phyloP scores from a whole-genome alignment of 306 rosid species.

The Neltuma alba region DNA sequence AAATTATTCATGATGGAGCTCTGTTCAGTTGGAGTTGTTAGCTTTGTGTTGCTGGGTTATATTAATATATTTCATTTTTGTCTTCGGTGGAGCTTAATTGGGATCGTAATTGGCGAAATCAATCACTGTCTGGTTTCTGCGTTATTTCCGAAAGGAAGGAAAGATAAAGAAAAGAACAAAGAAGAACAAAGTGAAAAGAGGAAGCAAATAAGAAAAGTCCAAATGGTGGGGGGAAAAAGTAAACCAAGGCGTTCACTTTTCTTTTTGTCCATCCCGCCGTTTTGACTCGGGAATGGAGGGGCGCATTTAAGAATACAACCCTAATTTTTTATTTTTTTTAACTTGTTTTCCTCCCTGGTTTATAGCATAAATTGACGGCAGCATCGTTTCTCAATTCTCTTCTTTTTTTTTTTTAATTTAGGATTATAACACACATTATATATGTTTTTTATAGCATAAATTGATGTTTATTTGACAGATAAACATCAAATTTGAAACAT shows the following conservation, averaged over 20 bases:
- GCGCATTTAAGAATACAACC: background rate
- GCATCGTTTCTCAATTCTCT: background rate
- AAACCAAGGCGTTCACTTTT: background rate
- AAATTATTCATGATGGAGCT: background rate
- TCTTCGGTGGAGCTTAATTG: constrained; percentile 28
- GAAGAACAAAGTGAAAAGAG: background rate
- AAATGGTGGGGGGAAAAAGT: background rate
- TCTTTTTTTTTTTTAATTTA: too few relatives aligned
- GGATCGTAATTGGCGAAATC: constrained; percentile 52
- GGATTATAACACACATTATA: too few relatives aligned
- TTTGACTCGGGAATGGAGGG: background rate
- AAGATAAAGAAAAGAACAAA: background rate
- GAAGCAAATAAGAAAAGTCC: constrained; percentile 6
- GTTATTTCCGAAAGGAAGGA: constrained; percentile 17
- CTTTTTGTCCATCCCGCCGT: background rate
- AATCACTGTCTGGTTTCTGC: constrained; percentile 21
- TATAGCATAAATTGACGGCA: constrained; percentile 5
- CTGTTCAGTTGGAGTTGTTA: background rate
- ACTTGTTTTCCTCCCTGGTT: background rate
- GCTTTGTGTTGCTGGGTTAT: background rate
- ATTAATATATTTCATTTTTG: constrained; percentile 22
- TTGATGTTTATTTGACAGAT: too few relatives aligned
- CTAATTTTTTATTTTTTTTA: background rate
- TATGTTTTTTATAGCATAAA: too few relatives aligned
- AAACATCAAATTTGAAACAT: too few relatives aligned